These are phyloP conservation scores for Blastomyces emzantsi DNA, from an alignment of 2,329 filamentous ascomycete species.

Conservation along the genomic window DNA sequence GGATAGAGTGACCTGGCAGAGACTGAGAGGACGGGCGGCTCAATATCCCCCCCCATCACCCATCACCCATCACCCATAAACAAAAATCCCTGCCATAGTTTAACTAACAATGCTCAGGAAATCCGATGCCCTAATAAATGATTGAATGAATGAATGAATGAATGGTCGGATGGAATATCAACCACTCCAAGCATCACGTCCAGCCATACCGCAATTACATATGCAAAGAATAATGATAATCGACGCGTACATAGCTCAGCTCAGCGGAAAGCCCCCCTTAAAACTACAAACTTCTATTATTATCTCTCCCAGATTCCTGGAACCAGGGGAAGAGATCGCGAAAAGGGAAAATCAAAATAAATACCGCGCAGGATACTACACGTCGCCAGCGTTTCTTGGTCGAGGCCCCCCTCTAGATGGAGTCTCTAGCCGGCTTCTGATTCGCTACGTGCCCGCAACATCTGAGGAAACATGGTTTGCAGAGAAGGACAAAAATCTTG, in stretches of 20 bases:
- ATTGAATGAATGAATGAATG: too few relatives aligned
- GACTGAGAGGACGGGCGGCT: background rate
- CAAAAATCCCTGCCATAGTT: too few relatives aligned
- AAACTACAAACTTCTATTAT: background rate
- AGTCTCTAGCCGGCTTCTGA: background rate
- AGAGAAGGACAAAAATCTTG: background rate
- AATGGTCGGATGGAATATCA: background rate
- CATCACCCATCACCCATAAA: too few relatives aligned
- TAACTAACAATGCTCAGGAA: too few relatives aligned
- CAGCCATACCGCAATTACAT: too few relatives aligned
- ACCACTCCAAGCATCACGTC: background rate
- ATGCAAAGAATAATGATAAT: background rate
- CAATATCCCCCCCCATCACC: too few relatives aligned
- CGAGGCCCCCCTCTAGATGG: background rate
- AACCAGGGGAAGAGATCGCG: slow-evolving; percentile 1
- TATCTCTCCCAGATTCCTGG: background rate
- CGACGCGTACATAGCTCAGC: background rate
- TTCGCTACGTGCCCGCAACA: background rate
- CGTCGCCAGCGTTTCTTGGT: background rate
- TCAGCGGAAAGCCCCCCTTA: background rate
- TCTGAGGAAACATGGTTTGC: background rate
- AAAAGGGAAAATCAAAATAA: slow-evolving; percentile 2
- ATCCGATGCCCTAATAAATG: too few relatives aligned
- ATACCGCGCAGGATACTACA: background rate
- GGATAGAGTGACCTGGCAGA: background rate